Evolutionary conservation across 306 rosid species (phyloP), one percentile per base, ranked within the genome.

Genomic region (Vigna unguiculata): DNA sequence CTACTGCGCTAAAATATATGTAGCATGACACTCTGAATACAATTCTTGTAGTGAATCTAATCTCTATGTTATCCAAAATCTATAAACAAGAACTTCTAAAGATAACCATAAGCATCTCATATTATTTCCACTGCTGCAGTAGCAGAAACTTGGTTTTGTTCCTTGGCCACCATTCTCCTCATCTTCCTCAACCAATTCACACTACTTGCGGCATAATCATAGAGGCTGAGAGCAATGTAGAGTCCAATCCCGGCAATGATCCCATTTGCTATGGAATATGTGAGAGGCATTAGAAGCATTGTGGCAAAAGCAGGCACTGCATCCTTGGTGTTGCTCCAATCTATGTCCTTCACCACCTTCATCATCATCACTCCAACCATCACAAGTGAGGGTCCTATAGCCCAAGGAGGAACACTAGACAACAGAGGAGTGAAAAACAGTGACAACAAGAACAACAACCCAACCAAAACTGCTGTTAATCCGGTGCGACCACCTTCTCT

Each of bases 321-420:
- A 1, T 86, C 92, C 65, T 87, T 92, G 65, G 78, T 78, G 48
- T 91, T 79, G 1, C 2, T 83, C 98, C 99, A 95, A 3, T 95
- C 83, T n/a, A 95, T 89, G 71, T 92, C 96, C 87, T 83, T 91
- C 82, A 91, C 97, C 72, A 86, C 96, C 83, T 85, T 92, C 96
- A 92, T 92, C 99, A 88, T 95, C 96, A 92, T 92, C 73, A 87
- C 97, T n/a, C 99, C 98, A 52, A 95, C 99, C 88, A 95, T 71
- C 28, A 95, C 91, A 3, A 95, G 76, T 20, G 99, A 92, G 48
- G 99, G 96, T 9, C 99, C 99, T 11, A 89, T 80, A 1, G 99
- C 99, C 98, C 99, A 95, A 13, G 97, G 90, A 54, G 99, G 99
- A 64, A 95, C 97, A 69, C 97, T 92, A 0, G 97, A 68, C 32